phyloP scores from a whole-genome alignment of 345 rosid genomes.

The Linum lewisii region DNA sequence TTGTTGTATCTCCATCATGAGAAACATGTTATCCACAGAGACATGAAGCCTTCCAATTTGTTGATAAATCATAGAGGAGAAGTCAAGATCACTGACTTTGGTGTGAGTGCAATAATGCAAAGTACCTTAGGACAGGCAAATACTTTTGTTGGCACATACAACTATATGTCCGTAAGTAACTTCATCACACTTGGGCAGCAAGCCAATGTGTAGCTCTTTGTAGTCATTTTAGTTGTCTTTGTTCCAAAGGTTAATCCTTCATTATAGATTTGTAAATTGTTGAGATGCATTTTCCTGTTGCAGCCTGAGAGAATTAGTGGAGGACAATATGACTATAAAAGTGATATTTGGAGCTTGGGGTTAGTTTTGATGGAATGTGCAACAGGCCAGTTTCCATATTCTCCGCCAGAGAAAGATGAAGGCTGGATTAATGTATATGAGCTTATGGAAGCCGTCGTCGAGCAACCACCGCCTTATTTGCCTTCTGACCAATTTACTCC shows the following conservation, averaged over 20 bases:
- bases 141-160: constrained; percentile 71
- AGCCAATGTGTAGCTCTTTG: neutral
- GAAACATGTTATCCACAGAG: constrained; percentile 76
- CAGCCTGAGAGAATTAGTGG: constrained; percentile 94
- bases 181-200: constrained; percentile 1
- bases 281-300: constrained; percentile 4
- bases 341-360: constrained; percentile 99
- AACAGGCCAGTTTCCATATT: constrained; percentile 70
- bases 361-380: constrained; percentile 83
- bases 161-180: constrained; percentile 86
- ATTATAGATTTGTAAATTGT: no score
- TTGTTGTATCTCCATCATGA: constrained; percentile 78
- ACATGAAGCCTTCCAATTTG: constrained; percentile 82
- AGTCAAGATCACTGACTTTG: constrained; percentile 93
- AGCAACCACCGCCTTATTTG: constrained; percentile 62
- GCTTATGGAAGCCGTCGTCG: constrained; percentile 87
- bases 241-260: neutral
- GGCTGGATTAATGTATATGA: constrained; percentile 72
- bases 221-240: constrained; percentile 2
- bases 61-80: constrained; percentile 87
- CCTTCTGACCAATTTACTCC: constrained; percentile 60
- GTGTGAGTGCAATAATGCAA: constrained; percentile 79
- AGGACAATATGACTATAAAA: constrained; percentile 43
- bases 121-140: constrained; percentile 73
- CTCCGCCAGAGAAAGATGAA: constrained; percentile 52